Base-by-base conservation (phyloP, 768 basidiomycete species). In the Pleurotus djamor region DNA sequence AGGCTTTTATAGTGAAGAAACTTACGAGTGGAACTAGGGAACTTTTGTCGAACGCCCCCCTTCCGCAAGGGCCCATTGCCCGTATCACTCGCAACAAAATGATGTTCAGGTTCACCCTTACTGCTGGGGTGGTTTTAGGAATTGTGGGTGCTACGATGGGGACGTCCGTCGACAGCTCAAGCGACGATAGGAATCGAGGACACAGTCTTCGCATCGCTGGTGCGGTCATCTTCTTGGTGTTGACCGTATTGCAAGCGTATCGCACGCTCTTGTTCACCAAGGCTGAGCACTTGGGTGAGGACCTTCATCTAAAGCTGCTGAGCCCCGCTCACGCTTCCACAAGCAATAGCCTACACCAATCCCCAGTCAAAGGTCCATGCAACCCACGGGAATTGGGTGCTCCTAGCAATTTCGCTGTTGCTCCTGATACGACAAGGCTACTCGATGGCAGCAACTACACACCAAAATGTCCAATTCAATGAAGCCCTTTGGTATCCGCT, bases 401-500 rank as follows among this genome's bases (percentile, higher is more conserved):
- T 79, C 21, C 59, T 63, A 14, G 14, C 66, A n/a, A 75, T 79
- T 35, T 68, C 75, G 1, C 9, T 69, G 0, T 62, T 79, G 5
- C 68, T 80, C 10, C 67, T 81, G 4, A 57, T 78, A 5, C 71
- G 78, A n/a, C 74, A 79, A 57, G 59, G 61, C 2, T 81, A 75
- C 62, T 51, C 68, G 17, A 68, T 68, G 0, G 76, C 68, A 7
- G 78, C 77, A 0, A 51, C 76, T 1, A 62, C 57, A 21, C 62
- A 76, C 36, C 36, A 59, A 4, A 16, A 43, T 1, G 70, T 64
- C 43, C 66, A 71, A 55, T 65, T 68, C 21, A 64, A 72, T 16
- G 79, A 81, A 57, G 66, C 62, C 21, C 62, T 71, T 4, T 79
- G 78, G 78, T 80, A 79, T 58, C 77, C 79, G 0, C 61, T 81